phyloP scores from a whole-genome alignment of 2,329 filamentous ascomycete species.

The Magnaporthales sp. region DNA sequence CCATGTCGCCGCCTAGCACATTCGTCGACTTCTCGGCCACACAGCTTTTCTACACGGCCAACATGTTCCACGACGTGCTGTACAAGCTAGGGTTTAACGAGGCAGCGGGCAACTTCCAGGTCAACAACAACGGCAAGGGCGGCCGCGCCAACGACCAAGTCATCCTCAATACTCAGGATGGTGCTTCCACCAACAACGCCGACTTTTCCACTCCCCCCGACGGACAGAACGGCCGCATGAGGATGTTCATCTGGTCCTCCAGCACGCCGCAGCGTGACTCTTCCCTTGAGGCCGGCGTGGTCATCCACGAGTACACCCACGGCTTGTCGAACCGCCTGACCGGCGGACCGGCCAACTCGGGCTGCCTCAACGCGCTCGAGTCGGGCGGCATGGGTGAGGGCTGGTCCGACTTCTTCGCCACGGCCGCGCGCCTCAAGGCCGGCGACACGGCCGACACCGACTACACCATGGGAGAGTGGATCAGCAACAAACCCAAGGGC shows the following conservation, averaged over 20 bases:
- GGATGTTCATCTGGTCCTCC: slow-evolving; percentile 48
- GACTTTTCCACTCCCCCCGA: slow-evolving; percentile 47
- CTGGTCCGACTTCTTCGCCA: slow-evolving; percentile 48
- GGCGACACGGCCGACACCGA: slow-evolving; percentile 33
- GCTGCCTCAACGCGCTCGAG: slow-evolving; percentile 37
- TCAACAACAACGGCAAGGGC: slow-evolving; percentile 44
- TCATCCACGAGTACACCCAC: slow-evolving; percentile 52
- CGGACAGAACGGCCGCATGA: slow-evolving; percentile 42
- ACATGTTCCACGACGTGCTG: slow-evolving; percentile 51
- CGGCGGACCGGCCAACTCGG: slow-evolving; percentile 44
- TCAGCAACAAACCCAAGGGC: slow-evolving; percentile 30
- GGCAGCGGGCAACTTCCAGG: slow-evolving; percentile 50
- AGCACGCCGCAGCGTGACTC: slow-evolving; percentile 41
- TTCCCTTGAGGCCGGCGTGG: slow-evolving; percentile 49
- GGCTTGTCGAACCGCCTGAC: slow-evolving; percentile 49
- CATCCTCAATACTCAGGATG: slow-evolving; percentile 49
- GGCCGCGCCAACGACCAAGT: slow-evolving; percentile 42
- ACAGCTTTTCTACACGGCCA: slow-evolving; percentile 53
- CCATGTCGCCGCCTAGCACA: slow-evolving; percentile 21
- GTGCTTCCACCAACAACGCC: slow-evolving; percentile 45
- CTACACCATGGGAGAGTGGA: slow-evolving; percentile 42
- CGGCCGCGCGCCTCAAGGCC: slow-evolving; percentile 36
- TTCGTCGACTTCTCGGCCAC: slow-evolving; percentile 48
- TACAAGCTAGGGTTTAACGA: slow-evolving; percentile 50
- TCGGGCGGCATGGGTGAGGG: slow-evolving; percentile 50